A percentile compares a stretch with the other conserved stretches of the same genome.
These are phyloP conservation scores for Penicillium sp. DNA, from an alignment of 2,329 filamentous ascomycete species.

Conservation along the genomic window DNA sequence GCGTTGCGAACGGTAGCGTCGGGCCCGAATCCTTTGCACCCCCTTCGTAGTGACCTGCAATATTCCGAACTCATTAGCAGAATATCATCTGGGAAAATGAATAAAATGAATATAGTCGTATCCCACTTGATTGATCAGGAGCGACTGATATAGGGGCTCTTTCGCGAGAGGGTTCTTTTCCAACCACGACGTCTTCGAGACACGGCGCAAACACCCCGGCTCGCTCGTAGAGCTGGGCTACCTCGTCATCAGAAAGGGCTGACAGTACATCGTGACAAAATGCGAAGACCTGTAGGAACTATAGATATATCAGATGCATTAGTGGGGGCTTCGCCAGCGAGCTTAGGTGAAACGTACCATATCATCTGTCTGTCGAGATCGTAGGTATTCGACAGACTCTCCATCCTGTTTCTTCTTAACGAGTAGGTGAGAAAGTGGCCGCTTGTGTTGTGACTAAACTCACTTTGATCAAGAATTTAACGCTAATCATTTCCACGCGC, in stretches of 20 bases:
- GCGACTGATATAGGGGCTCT: not conserved
- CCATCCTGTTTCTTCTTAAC: conserved; percentile 1
- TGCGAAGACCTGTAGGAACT: conserved; percentile 1
- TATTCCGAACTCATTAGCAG: not conserved
- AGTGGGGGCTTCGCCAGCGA: not conserved
- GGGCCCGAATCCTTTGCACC: not conserved
- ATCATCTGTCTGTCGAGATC: not conserved
- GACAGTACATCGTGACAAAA: conserved; percentile 1
- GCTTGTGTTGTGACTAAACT: too few relatives aligned
- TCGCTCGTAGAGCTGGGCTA: not conserved
- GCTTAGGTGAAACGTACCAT: not conserved
- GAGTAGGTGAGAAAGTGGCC: not conserved
- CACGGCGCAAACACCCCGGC: not conserved
- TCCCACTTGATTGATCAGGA: not conserved
- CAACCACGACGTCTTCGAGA: not conserved
- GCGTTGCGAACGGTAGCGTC: not conserved
- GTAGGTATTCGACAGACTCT: not conserved
- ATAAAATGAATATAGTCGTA: not conserved
- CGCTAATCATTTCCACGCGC: too few relatives aligned
- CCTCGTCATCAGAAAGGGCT: not conserved
- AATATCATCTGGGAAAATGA: not conserved
- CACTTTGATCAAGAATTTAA: too few relatives aligned
- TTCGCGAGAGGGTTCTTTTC: not conserved
- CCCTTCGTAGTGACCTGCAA: not conserved
- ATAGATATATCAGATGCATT: not conserved